phyloP scores from a whole-genome alignment of 768 basidiomycete genomes.

The Agrocybe praecox region DNA sequence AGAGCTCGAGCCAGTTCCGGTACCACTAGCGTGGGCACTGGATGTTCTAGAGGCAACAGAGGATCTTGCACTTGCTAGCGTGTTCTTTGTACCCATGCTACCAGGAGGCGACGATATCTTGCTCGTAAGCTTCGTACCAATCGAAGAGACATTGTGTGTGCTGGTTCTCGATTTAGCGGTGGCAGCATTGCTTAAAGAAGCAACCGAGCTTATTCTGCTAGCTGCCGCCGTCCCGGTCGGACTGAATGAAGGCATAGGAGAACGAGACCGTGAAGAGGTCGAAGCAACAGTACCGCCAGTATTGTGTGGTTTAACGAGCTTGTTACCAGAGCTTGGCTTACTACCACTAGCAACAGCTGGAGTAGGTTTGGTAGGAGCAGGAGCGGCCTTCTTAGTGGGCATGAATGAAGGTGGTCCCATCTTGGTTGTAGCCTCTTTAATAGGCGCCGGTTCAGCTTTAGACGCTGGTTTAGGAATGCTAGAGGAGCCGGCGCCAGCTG shows the following conservation, averaged over 20 bases:
- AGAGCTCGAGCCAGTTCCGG: conserved; percentile 28
- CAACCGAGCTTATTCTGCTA: conserved; percentile 9
- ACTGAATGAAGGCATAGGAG: conserved; percentile 26
- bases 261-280: conserved; percentile 25
- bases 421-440: conserved; percentile 13
- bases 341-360: conserved; percentile 28
- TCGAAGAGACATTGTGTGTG: conserved; percentile 38
- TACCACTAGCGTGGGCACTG: conserved; percentile 1
- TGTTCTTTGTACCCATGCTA: conserved; percentile 38
- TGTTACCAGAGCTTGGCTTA: conserved; percentile 16
- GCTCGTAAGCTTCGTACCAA: conserved; percentile 39
- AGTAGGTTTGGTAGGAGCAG: conserved; percentile 25
- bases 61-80: conserved; percentile 6
- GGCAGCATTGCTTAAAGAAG: conserved; percentile 15
- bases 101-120: conserved; percentile 26
- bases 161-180: conserved; percentile 19
- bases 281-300: conserved; percentile 14
- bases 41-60: conserved; percentile 21
- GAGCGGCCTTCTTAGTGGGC: conserved; percentile 17
- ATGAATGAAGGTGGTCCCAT: conserved; percentile 20
- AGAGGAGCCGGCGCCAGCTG: conserved; percentile 10
- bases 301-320: conserved; percentile 3
- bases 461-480: conserved; percentile 26
- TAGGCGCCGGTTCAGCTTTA: conserved; percentile 10
- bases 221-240: conserved; percentile 10